phyloP scores from a whole-genome alignment of 345 rosid genomes.

The Laguncularia racemosa region DNA sequence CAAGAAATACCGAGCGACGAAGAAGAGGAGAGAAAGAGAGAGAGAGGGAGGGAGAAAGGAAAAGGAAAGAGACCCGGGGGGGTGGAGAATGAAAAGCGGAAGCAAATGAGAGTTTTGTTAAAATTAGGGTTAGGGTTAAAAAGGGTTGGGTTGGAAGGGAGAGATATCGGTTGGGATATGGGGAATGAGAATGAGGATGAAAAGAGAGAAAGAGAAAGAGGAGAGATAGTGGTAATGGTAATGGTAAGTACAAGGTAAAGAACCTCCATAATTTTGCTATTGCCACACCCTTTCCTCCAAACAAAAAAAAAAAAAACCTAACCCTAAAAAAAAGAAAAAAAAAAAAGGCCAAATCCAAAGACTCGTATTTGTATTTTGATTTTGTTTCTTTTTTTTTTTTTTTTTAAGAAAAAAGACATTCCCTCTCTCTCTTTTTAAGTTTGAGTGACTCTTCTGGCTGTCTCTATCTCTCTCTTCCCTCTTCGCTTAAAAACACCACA shows the following conservation, averaged over 20 bases:
- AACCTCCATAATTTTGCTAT: slow-evolving; percentile 77
- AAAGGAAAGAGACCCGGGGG: no score
- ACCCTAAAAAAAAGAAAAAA: no score
- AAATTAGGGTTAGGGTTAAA: slow-evolving; percentile 2
- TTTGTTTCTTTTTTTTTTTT: slow-evolving; percentile 12
- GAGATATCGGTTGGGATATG: background rate
- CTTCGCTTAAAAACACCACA: slow-evolving; percentile 11
- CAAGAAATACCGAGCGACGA: no score
- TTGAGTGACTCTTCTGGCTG: no score
- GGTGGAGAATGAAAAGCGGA: no score
- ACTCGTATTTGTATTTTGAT: no score
- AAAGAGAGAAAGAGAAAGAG: background rate
- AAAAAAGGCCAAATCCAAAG: no score
- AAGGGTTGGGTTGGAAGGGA: no score
- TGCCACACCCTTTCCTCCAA: slow-evolving; percentile 39
- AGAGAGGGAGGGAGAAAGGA: no score
- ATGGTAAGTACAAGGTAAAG: slow-evolving; percentile 15
- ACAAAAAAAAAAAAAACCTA: no score
- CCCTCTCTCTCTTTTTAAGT: slow-evolving; percentile 6
- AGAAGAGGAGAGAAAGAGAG: no score
- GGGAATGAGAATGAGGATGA: background rate
- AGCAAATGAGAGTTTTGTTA: no score
- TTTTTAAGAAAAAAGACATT: background rate
- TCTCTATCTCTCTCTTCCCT: slow-evolving; percentile 4
- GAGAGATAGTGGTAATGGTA: slow-evolving; percentile 4